Evolutionary conservation across 2,329 filamentous ascomycete genomes (phyloP), one percentile per base, ranked within the genome.

Genomic region (Blastomyces emzantsi): DNA sequence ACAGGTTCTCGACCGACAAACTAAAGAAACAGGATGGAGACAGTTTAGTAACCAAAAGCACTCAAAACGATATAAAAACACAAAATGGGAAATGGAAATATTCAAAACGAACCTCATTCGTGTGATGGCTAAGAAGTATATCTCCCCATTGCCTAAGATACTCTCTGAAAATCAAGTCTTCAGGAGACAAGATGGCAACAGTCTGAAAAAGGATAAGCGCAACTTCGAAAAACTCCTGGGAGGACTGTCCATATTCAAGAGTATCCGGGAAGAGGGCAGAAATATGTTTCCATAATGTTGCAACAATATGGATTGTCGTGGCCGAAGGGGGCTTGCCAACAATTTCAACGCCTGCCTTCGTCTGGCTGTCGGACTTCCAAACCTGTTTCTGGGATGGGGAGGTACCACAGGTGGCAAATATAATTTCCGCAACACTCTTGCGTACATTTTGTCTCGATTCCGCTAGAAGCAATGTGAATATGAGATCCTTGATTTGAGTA

Each of bases 171-270:
- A 77, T 70, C 28, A 76, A 63, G 62, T 76, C 74, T 22, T 69
- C 68, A 8, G 76, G 72, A 7, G 75, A 75, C 33, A 71, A 73
- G 52, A 76, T 75, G 30, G 75, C 73, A 28, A 80, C 74, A 15
- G 74, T 75, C 52, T 74, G 73, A 62, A 82, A 77, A 36, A 81
- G 73, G 30, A 73, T 68, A 25, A 78, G 68, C 54, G 77, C 72
- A 49, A 78, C 74, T 57, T 79, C 76, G 63, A 80, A 81, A 61
- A 81, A 76, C 65, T 83, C 77, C 62, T 77, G 74, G 28, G 77
- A 78, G 25, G 75, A 73, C 19, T 70, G 63, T 52, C 75, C 72
- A 65, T 74, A 73, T 9, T 73, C 65, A 19, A 73, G 69, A n/a
- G 75, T 75, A 22, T 72, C 69, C 2, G 76, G 74, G 49, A 82